These are phyloP conservation scores for Talaromyces sp. DNA, from an alignment of 2,329 filamentous ascomycete genomes.

Conservation along the genomic window DNA sequence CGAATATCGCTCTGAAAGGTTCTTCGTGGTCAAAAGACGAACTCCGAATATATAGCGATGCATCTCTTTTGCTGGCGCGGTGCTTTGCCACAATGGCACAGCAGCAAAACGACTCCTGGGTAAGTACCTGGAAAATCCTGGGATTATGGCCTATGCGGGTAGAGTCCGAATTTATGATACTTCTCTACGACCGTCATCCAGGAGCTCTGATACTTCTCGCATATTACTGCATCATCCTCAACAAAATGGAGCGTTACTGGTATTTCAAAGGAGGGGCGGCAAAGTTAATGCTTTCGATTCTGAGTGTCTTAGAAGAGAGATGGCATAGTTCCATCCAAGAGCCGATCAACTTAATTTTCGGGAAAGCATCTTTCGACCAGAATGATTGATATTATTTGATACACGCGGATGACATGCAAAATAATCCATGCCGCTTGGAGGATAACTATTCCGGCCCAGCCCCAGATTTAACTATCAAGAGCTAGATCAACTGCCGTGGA, in stretches of 20 bases:
- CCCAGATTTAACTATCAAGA: not conserved
- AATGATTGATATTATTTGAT: not conserved
- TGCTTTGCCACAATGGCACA: not conserved
- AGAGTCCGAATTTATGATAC: constrained; percentile 30
- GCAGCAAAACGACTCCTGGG: constrained; percentile 22
- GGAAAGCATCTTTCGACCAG: not conserved
- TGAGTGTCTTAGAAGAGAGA: not conserved
- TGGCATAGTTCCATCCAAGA: constrained; percentile 4
- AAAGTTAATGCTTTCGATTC: not conserved
- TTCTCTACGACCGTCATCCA: constrained; percentile 34
- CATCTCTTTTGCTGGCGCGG: not conserved
- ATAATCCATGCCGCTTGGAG: not conserved
- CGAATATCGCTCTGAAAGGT: not conserved
- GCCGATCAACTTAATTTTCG: not conserved
- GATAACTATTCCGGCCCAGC: not conserved
- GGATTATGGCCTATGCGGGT: constrained; percentile 41
- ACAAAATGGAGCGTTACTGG: constrained; percentile 37
- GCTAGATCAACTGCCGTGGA: not conserved
- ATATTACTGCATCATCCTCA: constrained; percentile 39
- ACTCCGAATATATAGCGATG: not conserved
- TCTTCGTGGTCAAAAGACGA: not conserved
- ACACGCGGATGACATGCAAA: not conserved
- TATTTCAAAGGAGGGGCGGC: constrained; percentile 34
- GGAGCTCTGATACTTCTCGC: constrained; percentile 40
- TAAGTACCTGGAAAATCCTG: constrained; percentile 30